Conservation (phyloP, 768 basidiomycete species). For the Mycena maculata region DNA sequence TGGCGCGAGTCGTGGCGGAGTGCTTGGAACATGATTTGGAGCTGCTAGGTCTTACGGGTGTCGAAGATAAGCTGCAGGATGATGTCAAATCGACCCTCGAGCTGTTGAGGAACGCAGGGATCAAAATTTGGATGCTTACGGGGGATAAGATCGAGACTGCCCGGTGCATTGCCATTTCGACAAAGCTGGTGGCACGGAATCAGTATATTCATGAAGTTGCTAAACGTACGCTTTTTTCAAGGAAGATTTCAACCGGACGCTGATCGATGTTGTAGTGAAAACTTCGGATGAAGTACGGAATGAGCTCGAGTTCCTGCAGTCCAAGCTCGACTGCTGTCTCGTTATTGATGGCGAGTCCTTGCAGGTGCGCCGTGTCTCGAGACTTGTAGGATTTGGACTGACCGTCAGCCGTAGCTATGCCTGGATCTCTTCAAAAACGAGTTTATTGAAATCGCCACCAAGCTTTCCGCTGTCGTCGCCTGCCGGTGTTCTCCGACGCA, state of each 20-base stretch:
- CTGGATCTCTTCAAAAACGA: constrained; percentile 91
- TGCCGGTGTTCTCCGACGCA: constrained; percentile 99
- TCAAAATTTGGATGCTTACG: constrained; percentile 99
- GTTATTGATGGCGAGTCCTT: constrained; percentile 98
- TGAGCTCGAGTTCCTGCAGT: constrained; percentile 92
- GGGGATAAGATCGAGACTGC: constrained; percentile 99
- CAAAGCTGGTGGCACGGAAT: constrained; percentile 93
- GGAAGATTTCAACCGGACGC: not conserved
- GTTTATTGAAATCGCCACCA: constrained; percentile 96
- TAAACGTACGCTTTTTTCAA: constrained; percentile 70
- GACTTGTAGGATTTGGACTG: not conserved
- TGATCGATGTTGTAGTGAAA: constrained; percentile 69
- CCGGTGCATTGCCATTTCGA: constrained; percentile 97
- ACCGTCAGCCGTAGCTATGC: constrained; percentile 71
- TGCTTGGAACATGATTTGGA: constrained; percentile 91
- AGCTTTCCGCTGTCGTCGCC: constrained; percentile 95
- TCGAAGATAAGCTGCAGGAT: constrained; percentile 98
- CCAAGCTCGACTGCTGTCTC: constrained; percentile 95
- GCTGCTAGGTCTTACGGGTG: constrained; percentile 94
- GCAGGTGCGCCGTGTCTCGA: constrained; percentile 65
- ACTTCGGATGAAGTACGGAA: constrained; percentile 85
- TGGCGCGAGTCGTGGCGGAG: constrained; percentile 77
- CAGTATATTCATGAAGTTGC: constrained; percentile 98
- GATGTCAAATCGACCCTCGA: constrained; percentile 96
- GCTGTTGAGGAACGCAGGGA: constrained; percentile 91